Base-by-base conservation (phyloP, 805 yeast genomes). In the Metschnikowia kofuensis region DNA sequence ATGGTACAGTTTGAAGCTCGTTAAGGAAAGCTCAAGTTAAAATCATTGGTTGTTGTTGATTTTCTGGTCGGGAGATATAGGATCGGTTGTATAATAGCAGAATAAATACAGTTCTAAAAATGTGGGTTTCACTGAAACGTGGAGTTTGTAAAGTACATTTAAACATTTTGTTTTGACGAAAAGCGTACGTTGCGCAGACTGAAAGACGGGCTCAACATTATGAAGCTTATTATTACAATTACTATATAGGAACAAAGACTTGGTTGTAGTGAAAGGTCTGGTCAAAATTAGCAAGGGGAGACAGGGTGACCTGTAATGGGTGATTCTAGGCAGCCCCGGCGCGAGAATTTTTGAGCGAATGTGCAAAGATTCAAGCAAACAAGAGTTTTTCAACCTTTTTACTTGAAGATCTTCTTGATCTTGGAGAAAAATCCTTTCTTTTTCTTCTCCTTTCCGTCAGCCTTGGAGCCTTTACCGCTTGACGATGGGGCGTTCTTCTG, bases 1-100 rank as follows among this genome's bases (percentile, higher is more conserved):
- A 89, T 92, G 96, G 95, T 80, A 49, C 79, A 75, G 69, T 78
- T 69, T 50, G 76, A 74, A 59, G 74, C 73, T 31, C 67, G 75
- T 57, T 72, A 62, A 27, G 30, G 29, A 27, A 6, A 16, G 14
- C 14, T 21, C 38, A 28, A 7, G 32, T 10, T 30, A 6, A 12
- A 30, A 30, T 5, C 2, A 3, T 6, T 10, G 13, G 13, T 30
- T 2, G 10, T 3, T 30, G 2, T 10, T 9, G 7, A 13, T 3
- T 2, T n/a, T 13, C 14, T 30, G 43, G 39, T 14, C 26, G 31
- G 26, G 31, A 28, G 10, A 31, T 7, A 39, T 39, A n/a, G 28
- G 14, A 31, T 10, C 38, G 49, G 46, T 42, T 47, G 50, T 47
- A 42, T 38, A 38, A 47, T 47, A 47, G 50, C 46, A 47, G 38